These are phyloP conservation scores for Vitis riparia DNA, from an alignment of 164 flowering plant species.

Conservation along the genomic window DNA sequence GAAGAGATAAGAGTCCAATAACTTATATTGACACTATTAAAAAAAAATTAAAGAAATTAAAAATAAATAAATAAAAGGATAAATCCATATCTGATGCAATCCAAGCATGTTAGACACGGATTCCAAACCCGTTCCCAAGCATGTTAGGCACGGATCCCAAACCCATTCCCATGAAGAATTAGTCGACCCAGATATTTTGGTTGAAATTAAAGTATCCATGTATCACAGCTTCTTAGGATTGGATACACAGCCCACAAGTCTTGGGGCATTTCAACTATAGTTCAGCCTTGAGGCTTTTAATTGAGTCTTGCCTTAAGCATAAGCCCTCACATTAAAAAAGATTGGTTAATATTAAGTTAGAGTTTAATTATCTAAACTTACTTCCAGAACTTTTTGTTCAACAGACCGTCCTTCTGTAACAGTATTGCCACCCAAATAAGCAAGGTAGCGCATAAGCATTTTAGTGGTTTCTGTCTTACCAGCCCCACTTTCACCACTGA, in stretches of 20 bases:
- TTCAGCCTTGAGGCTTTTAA: not conserved
- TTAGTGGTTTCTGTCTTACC: conserved; percentile 94
- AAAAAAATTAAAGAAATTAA: no score
- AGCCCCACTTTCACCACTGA: conserved; percentile 93
- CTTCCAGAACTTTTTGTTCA: conserved; percentile 84
- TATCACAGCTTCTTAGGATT: no score
- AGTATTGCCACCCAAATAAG: conserved; percentile 69
- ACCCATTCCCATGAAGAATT: no score
- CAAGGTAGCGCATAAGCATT: conserved; percentile 91
- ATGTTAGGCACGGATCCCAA: no score
- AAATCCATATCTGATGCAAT: no score
- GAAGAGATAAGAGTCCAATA: no score
- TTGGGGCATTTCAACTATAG: not conserved
- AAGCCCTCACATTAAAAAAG: not conserved
- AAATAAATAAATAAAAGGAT: no score
- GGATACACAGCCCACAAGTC: not conserved
- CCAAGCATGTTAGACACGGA: no score
- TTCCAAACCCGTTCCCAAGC: no score
- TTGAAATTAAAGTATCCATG: not conserved
- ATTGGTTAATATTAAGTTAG: conserved; percentile 6
- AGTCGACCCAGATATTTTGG: no score
- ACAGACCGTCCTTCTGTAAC: conserved; percentile 71
- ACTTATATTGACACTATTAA: no score
- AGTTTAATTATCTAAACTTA: conserved; percentile 33
- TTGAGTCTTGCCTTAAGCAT: not conserved